Percentiles rank a stretch among this genome's conserved stretches.
Conservation (phyloP, 2,329 filamentous ascomycete genomes). For the Cytospora piceae region DNA sequence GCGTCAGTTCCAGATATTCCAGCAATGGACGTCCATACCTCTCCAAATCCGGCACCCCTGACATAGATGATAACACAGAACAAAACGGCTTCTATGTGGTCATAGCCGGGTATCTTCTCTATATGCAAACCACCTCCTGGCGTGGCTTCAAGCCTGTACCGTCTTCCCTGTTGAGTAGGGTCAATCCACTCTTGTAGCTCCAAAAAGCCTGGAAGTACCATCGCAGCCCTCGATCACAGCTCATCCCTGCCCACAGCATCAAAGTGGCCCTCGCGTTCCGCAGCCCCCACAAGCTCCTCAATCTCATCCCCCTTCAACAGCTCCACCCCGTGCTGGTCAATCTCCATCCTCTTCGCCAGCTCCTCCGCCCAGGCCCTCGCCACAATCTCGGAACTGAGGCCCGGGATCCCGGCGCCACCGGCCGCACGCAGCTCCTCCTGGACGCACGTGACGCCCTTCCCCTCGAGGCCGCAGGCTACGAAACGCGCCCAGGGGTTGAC, state of each 20-base stretch:
- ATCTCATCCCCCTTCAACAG: constrained; percentile 16
- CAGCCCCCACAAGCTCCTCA: constrained; percentile 16
- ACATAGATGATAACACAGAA: neutral
- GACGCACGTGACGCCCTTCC: constrained; percentile 78
- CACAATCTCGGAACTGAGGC: constrained; percentile 24
- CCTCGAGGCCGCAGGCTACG: constrained; percentile 85
- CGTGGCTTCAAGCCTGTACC: neutral
- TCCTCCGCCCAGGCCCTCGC: constrained; percentile 29
- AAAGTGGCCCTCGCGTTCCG: constrained; percentile 19
- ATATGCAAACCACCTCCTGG: neutral
- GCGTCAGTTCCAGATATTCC: too few species aligned
- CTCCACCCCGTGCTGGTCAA: constrained; percentile 12
- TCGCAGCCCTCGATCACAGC: constrained; percentile 3
- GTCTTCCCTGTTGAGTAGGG: neutral
- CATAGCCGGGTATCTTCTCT: neutral
- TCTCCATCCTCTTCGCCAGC: constrained; percentile 27
- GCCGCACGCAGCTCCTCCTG: constrained; percentile 50
- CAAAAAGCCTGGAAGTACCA: neutral
- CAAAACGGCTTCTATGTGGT: neutral
- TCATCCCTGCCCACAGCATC: constrained; percentile 18
- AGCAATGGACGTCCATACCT: too few species aligned
- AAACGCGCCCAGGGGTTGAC: constrained; percentile 69
- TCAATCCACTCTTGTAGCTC: neutral
- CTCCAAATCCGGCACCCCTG: neutral
- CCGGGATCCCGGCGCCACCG: constrained; percentile 18